These are phyloP conservation scores for Xylariaceae sp. DNA, from an alignment of 2,329 filamentous ascomycete species.

Conservation along the genomic window DNA sequence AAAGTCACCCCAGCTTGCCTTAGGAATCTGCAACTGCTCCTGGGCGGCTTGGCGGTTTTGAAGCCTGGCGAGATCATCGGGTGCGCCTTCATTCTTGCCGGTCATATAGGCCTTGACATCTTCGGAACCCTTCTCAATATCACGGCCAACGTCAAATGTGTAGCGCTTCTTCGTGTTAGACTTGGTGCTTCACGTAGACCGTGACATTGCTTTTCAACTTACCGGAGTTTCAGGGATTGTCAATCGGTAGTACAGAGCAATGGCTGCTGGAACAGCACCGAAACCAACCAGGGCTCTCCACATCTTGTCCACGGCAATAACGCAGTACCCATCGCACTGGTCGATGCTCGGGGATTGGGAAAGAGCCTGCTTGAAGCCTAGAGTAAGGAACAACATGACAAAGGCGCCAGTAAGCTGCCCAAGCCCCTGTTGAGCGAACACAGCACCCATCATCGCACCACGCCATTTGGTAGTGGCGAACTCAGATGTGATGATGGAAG, in stretches of 20 bases:
- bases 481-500: constrained; percentile 80
- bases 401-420: constrained; percentile 74
- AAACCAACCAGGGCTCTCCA: constrained; percentile 80
- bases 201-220: constrained; percentile 5
- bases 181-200: background rate
- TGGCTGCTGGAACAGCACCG: constrained; percentile 73
- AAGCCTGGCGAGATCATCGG: constrained; percentile 65
- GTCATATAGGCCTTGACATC: constrained; percentile 73
- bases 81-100: constrained; percentile 57
- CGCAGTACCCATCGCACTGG: constrained; percentile 61
- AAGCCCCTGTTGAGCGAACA: constrained; percentile 84
- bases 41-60: constrained; percentile 51
- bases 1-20: constrained; percentile 72
- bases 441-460: constrained; percentile 81
- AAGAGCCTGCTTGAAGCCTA: constrained; percentile 65
- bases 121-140: constrained; percentile 68
- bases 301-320: constrained; percentile 78
- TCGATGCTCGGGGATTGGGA: constrained; percentile 45
- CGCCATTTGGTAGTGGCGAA: constrained; percentile 83
- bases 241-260: constrained; percentile 73
- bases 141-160: constrained; percentile 75
- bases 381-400: constrained; percentile 69
- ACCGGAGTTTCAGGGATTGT: constrained; percentile 80
- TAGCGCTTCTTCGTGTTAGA: constrained; percentile 50
- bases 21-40: constrained; percentile 57